Percentiles rank a stretch among this genome's conserved stretches.
Conservation (phyloP, 2,329 filamentous ascomycete genomes). For the Aureobasidium sp. region DNA sequence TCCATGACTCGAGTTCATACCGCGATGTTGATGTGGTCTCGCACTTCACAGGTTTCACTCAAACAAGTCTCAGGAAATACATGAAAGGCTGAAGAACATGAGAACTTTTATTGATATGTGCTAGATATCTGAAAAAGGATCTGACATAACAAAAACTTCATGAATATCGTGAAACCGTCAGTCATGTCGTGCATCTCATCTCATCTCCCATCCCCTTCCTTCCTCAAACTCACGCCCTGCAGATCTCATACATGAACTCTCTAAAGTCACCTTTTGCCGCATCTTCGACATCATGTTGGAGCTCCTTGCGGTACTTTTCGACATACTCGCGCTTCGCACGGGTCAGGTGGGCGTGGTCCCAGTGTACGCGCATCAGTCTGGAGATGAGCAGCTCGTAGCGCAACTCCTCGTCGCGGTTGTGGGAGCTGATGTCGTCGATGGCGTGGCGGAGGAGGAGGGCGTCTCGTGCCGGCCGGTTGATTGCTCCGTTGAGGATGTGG, state of each 20-base stretch:
- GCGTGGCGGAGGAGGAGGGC: slow-evolving; percentile 87
- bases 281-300: slow-evolving; percentile 71
- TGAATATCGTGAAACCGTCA: background rate
- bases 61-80: background rate
- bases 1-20: background rate
- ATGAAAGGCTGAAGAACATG: background rate
- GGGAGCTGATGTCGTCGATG: slow-evolving; percentile 46
- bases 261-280: slow-evolving; percentile 61
- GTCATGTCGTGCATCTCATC: background rate
- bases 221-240: slow-evolving; percentile 6
- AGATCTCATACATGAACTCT: slow-evolving; percentile 27
- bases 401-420: slow-evolving; percentile 38
- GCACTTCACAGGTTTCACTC: background rate
- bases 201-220: background rate
- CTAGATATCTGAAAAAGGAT: background rate
- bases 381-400: slow-evolving; percentile 82
- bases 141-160: background rate
- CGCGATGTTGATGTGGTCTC: background rate
- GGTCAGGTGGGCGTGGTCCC: slow-evolving; percentile 77
- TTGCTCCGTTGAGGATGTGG: slow-evolving; percentile 91
- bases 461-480: slow-evolving; percentile 90
- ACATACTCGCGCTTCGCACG: slow-evolving; percentile 72
- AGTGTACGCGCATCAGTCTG: slow-evolving; percentile 80
- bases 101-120: background rate
- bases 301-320: slow-evolving; percentile 62